Evolutionary conservation across 352 stramenopile species (phyloP).

Genomic region (Phytophthora foliorum): DNA sequence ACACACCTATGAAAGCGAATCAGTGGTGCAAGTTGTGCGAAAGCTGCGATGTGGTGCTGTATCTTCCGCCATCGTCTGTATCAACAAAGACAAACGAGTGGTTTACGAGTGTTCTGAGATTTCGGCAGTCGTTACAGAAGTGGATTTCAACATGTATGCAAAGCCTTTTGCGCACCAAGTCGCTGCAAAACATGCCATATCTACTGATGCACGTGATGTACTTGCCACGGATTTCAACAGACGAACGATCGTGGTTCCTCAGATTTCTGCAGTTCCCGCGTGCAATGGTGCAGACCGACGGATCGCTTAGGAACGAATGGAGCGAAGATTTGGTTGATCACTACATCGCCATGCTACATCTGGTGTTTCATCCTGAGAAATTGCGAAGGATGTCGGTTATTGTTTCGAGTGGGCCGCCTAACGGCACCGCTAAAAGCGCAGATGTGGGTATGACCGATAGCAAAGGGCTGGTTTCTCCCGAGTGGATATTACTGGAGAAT

Average conservation of each 20-base stretch:
- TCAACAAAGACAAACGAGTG: constrained; percentile 85
- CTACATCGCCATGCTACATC: constrained; percentile 87
- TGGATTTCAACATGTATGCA: constrained; percentile 83
- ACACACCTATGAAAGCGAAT: constrained; percentile 68
- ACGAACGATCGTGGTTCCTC: constrained; percentile 85
- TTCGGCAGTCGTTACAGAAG: constrained; percentile 82
- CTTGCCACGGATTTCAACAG: constrained; percentile 77
- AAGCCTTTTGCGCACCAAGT: constrained; percentile 67
- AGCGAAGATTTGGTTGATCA: constrained; percentile 87
- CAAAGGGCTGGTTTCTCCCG: constrained; percentile 62
- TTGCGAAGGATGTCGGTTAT: constrained; percentile 75
- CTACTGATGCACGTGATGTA: constrained; percentile 90
- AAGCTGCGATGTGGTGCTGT: constrained; percentile 79
- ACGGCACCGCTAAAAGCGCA: constrained; percentile 37
- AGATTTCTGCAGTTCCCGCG: constrained; percentile 86
- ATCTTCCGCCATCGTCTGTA: constrained; percentile 80
- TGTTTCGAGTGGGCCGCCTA: constrained; percentile 68
- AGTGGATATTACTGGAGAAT: constrained; percentile 89
- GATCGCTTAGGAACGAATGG: constrained; percentile 70
- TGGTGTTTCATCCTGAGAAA: constrained; percentile 90
- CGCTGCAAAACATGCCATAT: constrained; percentile 83
- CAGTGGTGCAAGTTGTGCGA: constrained; percentile 84
- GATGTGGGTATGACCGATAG: constrained; percentile 32
- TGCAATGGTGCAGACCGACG: constrained; percentile 64
- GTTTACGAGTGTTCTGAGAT: constrained; percentile 78